Evolutionary conservation across 192 early-diverging fungal genomes (phyloP).

Genomic region (Linnemannia zychae): DNA sequence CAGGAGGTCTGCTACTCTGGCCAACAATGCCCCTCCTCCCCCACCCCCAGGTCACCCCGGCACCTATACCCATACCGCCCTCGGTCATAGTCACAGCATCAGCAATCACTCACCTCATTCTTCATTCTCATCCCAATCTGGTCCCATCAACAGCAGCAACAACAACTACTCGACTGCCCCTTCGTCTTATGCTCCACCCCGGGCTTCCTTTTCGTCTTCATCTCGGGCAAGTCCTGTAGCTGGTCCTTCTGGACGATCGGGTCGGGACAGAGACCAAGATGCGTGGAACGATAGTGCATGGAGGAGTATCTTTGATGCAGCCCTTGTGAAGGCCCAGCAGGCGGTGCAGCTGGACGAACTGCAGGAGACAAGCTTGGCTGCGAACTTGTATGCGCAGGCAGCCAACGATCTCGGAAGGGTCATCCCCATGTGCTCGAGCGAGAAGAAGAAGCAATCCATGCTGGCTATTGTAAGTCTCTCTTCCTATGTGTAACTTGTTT

Average conservation of each 20-base stretch:
- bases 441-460: constrained; percentile 57
- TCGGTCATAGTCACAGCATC: constrained; percentile 7
- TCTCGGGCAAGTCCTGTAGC: constrained; percentile 36
- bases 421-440: constrained; percentile 53
- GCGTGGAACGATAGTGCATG: constrained; percentile 30
- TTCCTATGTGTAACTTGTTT: background rate
- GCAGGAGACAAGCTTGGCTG: constrained; percentile 41
- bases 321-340: constrained; percentile 51
- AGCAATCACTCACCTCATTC: constrained; percentile 29
- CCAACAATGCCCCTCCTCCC: constrained; percentile 30
- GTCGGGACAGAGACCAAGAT: constrained; percentile 25
- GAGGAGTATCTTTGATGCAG: constrained; percentile 52
- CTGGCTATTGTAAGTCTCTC: constrained; percentile 43
- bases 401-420: constrained; percentile 51
- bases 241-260: constrained; percentile 2
- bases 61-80: background rate
- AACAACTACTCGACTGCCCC: constrained; percentile 3
- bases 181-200: constrained; percentile 23
- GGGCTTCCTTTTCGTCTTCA: constrained; percentile 41
- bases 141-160: constrained; percentile 11
- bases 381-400: constrained; percentile 50
- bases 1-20: constrained; percentile 40
- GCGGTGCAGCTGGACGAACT: constrained; percentile 53
- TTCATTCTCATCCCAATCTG: constrained; percentile 41
- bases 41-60: background rate